Base-by-base conservation (phyloP, 176 grass and related monocot genomes). In the Avena eriantha region DNA sequence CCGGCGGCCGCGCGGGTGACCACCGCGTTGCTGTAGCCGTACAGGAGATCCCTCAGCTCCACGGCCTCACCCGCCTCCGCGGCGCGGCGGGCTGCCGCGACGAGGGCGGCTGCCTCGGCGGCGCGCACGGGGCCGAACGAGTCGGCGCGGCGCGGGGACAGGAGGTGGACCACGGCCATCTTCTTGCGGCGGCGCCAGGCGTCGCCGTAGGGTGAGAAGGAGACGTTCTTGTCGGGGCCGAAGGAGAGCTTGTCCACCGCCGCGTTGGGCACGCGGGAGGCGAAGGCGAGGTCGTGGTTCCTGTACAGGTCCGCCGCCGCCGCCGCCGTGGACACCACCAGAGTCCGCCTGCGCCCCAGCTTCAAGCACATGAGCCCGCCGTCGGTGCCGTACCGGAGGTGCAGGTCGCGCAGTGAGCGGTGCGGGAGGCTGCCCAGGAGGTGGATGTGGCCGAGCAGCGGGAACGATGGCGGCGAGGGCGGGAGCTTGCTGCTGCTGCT, bases 271-370 rank as follows among this genome's bases (percentile, higher is more conserved):
- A 88, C 87, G 60, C 94, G 94, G 69, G 89, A 92, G 41, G 94
- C 89, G 64, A 97, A 90, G 72, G 92, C 87, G 66, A 84, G 68
- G 85, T 97, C 94, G 90, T 97, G 92, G 83, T 84, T 88, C 69
- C 65, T 84, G 75, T 88, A 91, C 48, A 93, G 18, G 11, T 88
- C 87, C 19, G 84, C 67, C 4, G 94, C 89, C 1, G 85, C 92
- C 1, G 90, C 72, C 18, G 89, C 85, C 0, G 87, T 87, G 60
- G 56, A 93, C 56, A 87, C 92, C 33, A 96, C 87, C 73, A 96
- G 82, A 0, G 82, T 86, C 14, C 24, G 83, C 23, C 63, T 16
- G n/a, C 84, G 89, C 5, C 89, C 80, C 61, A 91, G 87, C 56
- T 87, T 87, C 61, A 93, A 17, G 41, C 86, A 79, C 47, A 97